phyloP scores from a whole-genome alignment of 2,329 filamentous ascomycete species.

The Paraphoma chrysanthemicola region DNA sequence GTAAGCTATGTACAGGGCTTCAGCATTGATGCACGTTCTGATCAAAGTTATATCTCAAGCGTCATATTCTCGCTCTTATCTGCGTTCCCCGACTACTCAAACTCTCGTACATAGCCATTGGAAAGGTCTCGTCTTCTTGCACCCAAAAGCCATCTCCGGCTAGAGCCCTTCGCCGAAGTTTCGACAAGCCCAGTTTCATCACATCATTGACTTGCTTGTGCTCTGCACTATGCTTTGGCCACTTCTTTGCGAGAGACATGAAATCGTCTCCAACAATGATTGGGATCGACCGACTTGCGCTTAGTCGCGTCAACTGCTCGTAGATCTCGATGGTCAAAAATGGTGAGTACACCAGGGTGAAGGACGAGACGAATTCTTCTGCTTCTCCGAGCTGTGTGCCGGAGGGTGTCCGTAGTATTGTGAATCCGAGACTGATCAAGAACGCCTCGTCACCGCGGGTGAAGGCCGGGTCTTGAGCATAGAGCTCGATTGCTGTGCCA shows the following conservation, averaged over 20 bases:
- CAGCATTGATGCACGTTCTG: not conserved
- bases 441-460: constrained; percentile 35
- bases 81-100: constrained; percentile 1
- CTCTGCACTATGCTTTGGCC: constrained; percentile 36
- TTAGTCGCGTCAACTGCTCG: constrained; percentile 12
- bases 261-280: constrained; percentile 38
- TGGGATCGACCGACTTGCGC: constrained; percentile 7
- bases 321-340: constrained; percentile 36
- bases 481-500: constrained; percentile 18
- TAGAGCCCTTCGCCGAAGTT: constrained; percentile 24
- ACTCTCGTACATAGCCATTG: constrained; percentile 34
- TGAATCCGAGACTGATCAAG: constrained; percentile 23
- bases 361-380: constrained; percentile 19
- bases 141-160: constrained; percentile 33
- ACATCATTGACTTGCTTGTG: constrained; percentile 27
- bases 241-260: constrained; percentile 32
- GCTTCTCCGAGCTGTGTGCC: constrained; percentile 35
- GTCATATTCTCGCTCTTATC: constrained; percentile 8
- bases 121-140: constrained; percentile 32
- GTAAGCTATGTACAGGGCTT: not conserved
- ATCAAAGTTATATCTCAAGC: not conserved
- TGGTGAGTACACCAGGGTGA: constrained; percentile 36
- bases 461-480: constrained; percentile 41
- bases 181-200: constrained; percentile 14
- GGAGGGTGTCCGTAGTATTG: constrained; percentile 32